Conservation (phyloP, 176 grass and related monocot species). For the Oryza meridionalis region DNA sequence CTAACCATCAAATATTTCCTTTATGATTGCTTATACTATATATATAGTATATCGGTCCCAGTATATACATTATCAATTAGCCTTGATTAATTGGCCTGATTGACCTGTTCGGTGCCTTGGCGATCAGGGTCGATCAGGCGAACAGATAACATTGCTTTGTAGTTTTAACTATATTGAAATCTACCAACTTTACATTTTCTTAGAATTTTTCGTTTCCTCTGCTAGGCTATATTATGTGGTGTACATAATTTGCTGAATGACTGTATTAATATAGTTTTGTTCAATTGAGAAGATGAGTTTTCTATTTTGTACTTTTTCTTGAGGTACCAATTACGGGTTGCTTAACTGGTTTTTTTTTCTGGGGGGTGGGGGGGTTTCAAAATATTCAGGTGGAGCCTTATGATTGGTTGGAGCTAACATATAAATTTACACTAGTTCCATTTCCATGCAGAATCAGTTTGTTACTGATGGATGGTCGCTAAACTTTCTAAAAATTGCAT, state of each 20-base stretch:
- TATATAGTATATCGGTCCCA: too few relatives aligned
- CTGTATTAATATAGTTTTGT: conserved; percentile 4
- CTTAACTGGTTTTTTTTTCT: not conserved
- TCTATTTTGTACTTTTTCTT: not conserved
- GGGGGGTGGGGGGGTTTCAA: too few relatives aligned
- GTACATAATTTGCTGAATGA: not conserved
- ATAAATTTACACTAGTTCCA: not conserved
- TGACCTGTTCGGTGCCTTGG: too few relatives aligned
- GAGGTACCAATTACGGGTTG: not conserved
- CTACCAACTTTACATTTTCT: not conserved
- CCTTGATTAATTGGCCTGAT: too few relatives aligned
- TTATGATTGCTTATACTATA: too few relatives aligned
- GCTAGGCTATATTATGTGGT: not conserved
- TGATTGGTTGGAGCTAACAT: not conserved
- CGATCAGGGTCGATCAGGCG: too few relatives aligned
- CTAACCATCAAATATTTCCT: too few relatives aligned
- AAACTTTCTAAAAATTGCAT: not conserved
- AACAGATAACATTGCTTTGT: not conserved
- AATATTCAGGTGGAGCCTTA: not conserved
- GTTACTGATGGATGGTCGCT: not conserved
- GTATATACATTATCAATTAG: too few relatives aligned
- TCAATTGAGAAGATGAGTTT: not conserved
- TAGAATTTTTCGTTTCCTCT: not conserved
- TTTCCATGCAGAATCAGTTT: not conserved
- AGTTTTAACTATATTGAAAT: not conserved